Base-by-base conservation (phyloP, 208 protist species). In the Leishmania mexicana region DNA sequence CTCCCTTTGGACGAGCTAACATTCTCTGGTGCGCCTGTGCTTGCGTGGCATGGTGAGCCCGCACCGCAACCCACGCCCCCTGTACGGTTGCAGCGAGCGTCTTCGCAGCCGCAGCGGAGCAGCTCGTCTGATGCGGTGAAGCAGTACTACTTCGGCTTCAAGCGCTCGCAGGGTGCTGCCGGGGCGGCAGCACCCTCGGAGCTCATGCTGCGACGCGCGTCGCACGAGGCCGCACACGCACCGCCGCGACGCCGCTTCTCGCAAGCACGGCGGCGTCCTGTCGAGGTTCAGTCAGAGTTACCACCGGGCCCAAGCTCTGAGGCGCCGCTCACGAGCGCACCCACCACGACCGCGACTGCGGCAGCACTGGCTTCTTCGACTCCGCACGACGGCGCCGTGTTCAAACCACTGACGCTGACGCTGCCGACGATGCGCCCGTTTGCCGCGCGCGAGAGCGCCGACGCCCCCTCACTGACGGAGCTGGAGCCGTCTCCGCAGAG, bases 111-210 rank as follows among this genome's bases (percentile, higher is more conserved):
- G 62, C 24, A 68, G 62, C 28, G 31, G 2, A 21, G 62, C 8
- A 68, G 15, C 68, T 45, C 40, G 19, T n/a, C 40, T 15, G 19
- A 73, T 31, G 40, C 4, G 7, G 35, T 73, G 21, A 75, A 31
- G 47, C 70, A 75, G 45, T 75, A 75, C 70, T 75, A 57, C 70
- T 51, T 75, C 28, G 70, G 70, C 70, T 28, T 31, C 45, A 28
- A 51, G 40, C 45, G 45, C 15, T 15, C 40, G 8, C 68, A 28
- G 19, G 68, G 31, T 2, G 4, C 68, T 24, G 35, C 15, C 11
- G 68, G 42, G 42, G 15, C 35, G 5, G 40, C 24, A 11, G 42
- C 68, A 73, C 28, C 40, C 24, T 17, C 42, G 24, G 68, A 21
- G 31, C 0, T 15, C 13, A 4, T 68, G 31, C 31, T 31, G 62